Evolutionary conservation across 2,329 filamentous ascomycete genomes (phyloP).

Genomic region (Apiospora malaysiana): DNA sequence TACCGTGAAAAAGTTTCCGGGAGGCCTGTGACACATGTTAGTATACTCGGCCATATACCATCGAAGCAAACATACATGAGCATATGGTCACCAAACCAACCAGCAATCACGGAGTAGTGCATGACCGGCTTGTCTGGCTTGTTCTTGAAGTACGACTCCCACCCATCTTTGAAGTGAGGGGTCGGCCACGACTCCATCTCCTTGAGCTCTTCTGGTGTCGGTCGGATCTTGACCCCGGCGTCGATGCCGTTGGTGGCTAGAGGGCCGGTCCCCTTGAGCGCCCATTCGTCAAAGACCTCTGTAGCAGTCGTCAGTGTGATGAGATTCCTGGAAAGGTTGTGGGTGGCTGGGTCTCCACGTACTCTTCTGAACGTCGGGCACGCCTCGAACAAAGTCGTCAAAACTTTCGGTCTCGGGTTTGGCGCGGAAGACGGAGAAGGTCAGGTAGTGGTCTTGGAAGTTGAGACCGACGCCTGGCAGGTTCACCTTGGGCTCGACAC

Average conservation of each 20-base stretch:
- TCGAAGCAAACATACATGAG: slow-evolving; percentile 50
- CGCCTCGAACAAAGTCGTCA: slow-evolving; percentile 79
- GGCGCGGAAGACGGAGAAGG: slow-evolving; percentile 73
- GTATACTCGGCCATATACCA: neutral
- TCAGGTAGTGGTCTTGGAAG: slow-evolving; percentile 79
- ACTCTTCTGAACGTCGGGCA: slow-evolving; percentile 73
- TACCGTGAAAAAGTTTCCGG: slow-evolving; percentile 43
- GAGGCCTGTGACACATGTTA: neutral
- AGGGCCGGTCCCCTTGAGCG: slow-evolving; percentile 78
- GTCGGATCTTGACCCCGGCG: slow-evolving; percentile 78
- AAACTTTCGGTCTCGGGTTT: slow-evolving; percentile 80
- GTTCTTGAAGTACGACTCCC: slow-evolving; percentile 83
- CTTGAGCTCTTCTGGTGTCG: slow-evolving; percentile 69
- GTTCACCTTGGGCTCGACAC: slow-evolving; percentile 72
- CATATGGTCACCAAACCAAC: slow-evolving; percentile 68
- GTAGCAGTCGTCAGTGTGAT: neutral
- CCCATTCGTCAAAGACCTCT: slow-evolving; percentile 78
- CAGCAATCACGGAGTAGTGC: slow-evolving; percentile 81
- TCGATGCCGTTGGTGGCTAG: slow-evolving; percentile 81
- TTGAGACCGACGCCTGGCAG: slow-evolving; percentile 77
- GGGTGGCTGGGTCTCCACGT: slow-evolving; percentile 29
- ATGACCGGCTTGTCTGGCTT: slow-evolving; percentile 88
- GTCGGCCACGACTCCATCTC: slow-evolving; percentile 77
- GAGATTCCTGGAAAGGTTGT: neutral
- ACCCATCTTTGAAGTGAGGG: slow-evolving; percentile 74